A percentile compares a stretch with the other conserved stretches of the same genome.
phyloP scores from a whole-genome alignment of 495 filamentous ascomycete genomes.

The Apodospora peruviana region DNA sequence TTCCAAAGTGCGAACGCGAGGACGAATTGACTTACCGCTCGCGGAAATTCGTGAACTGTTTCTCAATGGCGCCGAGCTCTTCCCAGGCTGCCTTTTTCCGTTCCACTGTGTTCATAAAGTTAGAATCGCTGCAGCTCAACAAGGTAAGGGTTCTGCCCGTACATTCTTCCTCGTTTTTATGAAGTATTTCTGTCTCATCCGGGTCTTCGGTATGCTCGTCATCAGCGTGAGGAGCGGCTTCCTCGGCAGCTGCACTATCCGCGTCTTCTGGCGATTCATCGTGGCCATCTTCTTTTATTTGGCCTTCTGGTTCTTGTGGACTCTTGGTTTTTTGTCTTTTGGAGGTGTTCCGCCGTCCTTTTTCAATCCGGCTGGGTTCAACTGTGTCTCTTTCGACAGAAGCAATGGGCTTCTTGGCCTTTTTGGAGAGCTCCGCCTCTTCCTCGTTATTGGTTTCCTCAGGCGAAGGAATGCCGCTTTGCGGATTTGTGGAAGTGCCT shows the following conservation, averaged over 20 bases:
- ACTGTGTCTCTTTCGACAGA: slow-evolving; percentile 22
- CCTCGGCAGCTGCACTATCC: slow-evolving; percentile 25
- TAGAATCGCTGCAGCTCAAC: slow-evolving; percentile 24
- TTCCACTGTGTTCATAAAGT: slow-evolving; percentile 51
- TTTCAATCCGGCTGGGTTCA: slow-evolving; percentile 23
- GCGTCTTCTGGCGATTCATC: slow-evolving; percentile 24
- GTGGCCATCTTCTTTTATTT: slow-evolving; percentile 24
- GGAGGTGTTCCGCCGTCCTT: slow-evolving; percentile 32
- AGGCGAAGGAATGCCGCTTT: slow-evolving; percentile 35
- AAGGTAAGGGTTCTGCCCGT: slow-evolving; percentile 24
- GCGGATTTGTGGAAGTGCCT: slow-evolving; percentile 29
- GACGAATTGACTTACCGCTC: slow-evolving; percentile 61
- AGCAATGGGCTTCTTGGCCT: slow-evolving; percentile 18
- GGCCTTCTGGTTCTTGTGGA: slow-evolving; percentile 19
- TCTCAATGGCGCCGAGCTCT: slow-evolving; percentile 69
- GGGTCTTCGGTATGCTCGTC: slow-evolving; percentile 44
- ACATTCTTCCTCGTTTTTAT: slow-evolving; percentile 73
- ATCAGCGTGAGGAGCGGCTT: slow-evolving; percentile 36
- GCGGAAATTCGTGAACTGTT: slow-evolving; percentile 75
- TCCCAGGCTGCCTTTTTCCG: slow-evolving; percentile 79
- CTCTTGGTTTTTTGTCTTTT: slow-evolving; percentile 36
- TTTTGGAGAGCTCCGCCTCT: slow-evolving; percentile 9
- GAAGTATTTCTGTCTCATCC: slow-evolving; percentile 47
- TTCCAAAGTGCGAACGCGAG: not conserved
- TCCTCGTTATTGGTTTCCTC: slow-evolving; percentile 34